Conservation (phyloP, 2,329 filamentous ascomycete species). For the Nemania abortiva region DNA sequence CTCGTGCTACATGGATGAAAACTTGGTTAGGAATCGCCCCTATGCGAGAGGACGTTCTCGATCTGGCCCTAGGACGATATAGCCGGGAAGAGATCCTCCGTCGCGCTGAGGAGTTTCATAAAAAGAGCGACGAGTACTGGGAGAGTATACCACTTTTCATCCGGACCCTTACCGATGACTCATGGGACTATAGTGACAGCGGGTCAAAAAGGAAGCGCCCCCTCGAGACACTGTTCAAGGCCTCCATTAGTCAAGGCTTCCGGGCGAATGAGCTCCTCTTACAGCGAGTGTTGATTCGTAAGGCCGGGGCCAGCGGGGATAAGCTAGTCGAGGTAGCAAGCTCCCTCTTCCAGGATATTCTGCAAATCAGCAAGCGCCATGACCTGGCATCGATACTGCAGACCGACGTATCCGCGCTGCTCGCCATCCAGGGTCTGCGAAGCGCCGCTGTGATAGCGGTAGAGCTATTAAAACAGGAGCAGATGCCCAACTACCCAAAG, state of each 20-base stretch:
- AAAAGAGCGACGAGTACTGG: slow-evolving; percentile 44
- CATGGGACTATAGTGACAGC: slow-evolving; percentile 38
- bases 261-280: slow-evolving; percentile 51
- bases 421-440: slow-evolving; percentile 51
- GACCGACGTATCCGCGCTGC: slow-evolving; percentile 48
- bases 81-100: slow-evolving; percentile 50
- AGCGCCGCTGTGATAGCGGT: slow-evolving; percentile 53
- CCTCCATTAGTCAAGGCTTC: slow-evolving; percentile 44
- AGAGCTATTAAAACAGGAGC: slow-evolving; percentile 54
- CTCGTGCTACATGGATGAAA: slow-evolving; percentile 46
- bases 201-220: slow-evolving; percentile 38
- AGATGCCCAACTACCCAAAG: slow-evolving; percentile 51
- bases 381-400: slow-evolving; percentile 50
- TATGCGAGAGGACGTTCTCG: slow-evolving; percentile 53
- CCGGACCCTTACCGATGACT: slow-evolving; percentile 40
- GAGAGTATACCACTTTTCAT: slow-evolving; percentile 47
- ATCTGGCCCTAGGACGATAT: slow-evolving; percentile 51
- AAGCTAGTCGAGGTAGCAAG: slow-evolving; percentile 50
- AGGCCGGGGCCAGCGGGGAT: slow-evolving; percentile 51
- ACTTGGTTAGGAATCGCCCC: slow-evolving; percentile 46
- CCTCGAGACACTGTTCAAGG: slow-evolving; percentile 45
- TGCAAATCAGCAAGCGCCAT: slow-evolving; percentile 50
- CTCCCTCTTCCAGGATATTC: slow-evolving; percentile 50
- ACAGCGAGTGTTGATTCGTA: slow-evolving; percentile 52
- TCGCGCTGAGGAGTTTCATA: slow-evolving; percentile 45